phyloP scores from a whole-genome alignment of 306 rosid genomes.

The Citrullus colocynthis region DNA sequence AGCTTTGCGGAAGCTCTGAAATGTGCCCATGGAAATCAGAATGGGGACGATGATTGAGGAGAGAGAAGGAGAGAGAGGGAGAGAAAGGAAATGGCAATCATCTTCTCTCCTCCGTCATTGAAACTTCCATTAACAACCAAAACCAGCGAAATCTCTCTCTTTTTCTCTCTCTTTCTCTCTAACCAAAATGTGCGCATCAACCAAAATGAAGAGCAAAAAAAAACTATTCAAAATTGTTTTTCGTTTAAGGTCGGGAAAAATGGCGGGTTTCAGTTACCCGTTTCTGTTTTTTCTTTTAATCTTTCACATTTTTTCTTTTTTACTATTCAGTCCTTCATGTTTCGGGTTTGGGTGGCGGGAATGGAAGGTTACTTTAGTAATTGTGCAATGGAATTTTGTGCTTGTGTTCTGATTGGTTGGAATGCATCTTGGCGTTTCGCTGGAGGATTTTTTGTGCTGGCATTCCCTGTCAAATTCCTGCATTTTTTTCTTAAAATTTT shows the following conservation, averaged over 20 bases:
- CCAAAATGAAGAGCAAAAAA: not conserved
- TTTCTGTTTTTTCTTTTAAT: not conserved
- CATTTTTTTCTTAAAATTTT: not conserved
- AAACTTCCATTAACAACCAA: conserved; percentile 28
- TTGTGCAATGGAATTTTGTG: not conserved
- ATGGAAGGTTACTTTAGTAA: not conserved
- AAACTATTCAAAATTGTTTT: not conserved
- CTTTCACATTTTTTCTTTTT: not conserved
- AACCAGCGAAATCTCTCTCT: conserved; percentile 2
- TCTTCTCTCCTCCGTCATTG: conserved; percentile 24
- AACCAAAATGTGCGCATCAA: conserved; percentile 26
- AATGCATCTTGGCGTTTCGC: not conserved
- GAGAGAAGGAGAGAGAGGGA: conserved; percentile 17
- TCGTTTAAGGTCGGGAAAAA: not conserved
- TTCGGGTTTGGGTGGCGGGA: too few relatives aligned
- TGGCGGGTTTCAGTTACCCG: conserved; percentile 10
- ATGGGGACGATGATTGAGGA: not conserved
- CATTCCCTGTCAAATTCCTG: not conserved
- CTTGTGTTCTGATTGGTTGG: not conserved
- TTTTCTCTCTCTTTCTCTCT: not conserved
- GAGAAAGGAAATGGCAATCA: conserved; percentile 14
- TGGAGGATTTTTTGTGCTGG: not conserved
- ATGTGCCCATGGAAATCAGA: conserved; percentile 50
- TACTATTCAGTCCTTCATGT: not conserved
- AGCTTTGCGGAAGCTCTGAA: conserved; percentile 63